Conservation (phyloP, 305 asterid genomes). For the Solanum aculeatissimum region DNA sequence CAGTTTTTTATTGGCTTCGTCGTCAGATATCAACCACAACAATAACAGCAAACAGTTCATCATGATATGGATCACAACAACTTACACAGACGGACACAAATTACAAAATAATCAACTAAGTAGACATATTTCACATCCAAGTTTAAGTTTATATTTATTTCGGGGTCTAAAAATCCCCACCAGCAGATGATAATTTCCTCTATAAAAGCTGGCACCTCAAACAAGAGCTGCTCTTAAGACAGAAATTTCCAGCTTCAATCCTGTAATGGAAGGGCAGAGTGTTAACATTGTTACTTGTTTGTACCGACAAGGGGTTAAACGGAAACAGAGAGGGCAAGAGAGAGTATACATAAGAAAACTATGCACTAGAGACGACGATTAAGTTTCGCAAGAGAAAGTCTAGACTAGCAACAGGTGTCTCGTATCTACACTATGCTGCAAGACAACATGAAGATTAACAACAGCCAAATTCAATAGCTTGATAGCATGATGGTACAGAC, state of each 20-base stretch:
- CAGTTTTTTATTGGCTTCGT: no score
- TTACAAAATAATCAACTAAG: not conserved
- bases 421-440: not conserved
- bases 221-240: not conserved
- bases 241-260: not conserved
- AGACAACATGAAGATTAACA: not conserved
- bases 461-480: not conserved
- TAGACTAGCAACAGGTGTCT: not conserved
- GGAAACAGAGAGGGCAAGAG: not conserved
- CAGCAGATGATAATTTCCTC: not conserved
- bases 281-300: not conserved
- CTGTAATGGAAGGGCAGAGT: not conserved
- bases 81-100: not conserved
- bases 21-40: not conserved
- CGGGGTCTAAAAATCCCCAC: not conserved
- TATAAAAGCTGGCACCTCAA: not conserved
- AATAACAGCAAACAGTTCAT: not conserved
- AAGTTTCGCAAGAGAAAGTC: not conserved
- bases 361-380: not conserved
- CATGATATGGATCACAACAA: not conserved
- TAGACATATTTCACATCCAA: not conserved
- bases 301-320: not conserved
- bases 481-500: not conserved
- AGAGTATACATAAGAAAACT: not conserved
- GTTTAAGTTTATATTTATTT: not conserved